Evolutionary conservation across 1,284 basidiomycete genomes (phyloP), one percentile per base, ranked within the genome.

Genomic region (Ganoderma meredithae): DNA sequence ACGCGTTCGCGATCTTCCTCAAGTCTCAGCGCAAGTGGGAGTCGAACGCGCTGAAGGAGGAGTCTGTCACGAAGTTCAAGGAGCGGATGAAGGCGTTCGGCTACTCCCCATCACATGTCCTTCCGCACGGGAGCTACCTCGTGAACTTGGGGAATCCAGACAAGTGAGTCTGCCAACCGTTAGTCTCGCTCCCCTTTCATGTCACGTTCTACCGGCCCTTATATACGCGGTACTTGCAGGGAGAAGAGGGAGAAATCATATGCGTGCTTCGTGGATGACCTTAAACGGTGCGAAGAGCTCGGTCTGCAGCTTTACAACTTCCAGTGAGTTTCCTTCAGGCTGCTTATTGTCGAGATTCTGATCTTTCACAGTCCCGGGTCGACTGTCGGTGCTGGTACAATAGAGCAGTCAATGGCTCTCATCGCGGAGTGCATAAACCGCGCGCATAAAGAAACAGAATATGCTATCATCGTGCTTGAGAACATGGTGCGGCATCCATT

Each of bases 121-220:
- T 96, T 5, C 94, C 94, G 0, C 95, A 96, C 72, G 94, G 94
- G 22, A 95, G 89, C 76, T 97, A 96, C 76, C 85, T 97, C 39
- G 87, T 96, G 68, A 96, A 96, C 76, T 83, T 96, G 0, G 95
- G 90, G 6, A 95, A 96, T 74, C 91, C 92, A 0, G 92, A 95
- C 71, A 73, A 73, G 92, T 93, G 66, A 68, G 90, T 67, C 15
- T 39, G 19, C 4, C n/a, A 8, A 39, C 19, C 12, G 53, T 56
- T 7, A 58, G 55, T 58, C 33, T 15, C 8, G 33, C 19, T 19
- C 1, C 19, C 19, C 19, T 10, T 58, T 19, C 9, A 9, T 3
- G 55, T 22, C 19, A 9, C 9, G 55, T 1, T n/a, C 12, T 39
- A 7, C 55, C 1, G 13, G 8, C 3, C 19, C 33, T 33, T 36